Percentiles rank a stretch among this genome's conserved stretches.
Conservation (phyloP, 2,329 filamentous ascomycete species). For the Ampelomyces quisqualis region DNA sequence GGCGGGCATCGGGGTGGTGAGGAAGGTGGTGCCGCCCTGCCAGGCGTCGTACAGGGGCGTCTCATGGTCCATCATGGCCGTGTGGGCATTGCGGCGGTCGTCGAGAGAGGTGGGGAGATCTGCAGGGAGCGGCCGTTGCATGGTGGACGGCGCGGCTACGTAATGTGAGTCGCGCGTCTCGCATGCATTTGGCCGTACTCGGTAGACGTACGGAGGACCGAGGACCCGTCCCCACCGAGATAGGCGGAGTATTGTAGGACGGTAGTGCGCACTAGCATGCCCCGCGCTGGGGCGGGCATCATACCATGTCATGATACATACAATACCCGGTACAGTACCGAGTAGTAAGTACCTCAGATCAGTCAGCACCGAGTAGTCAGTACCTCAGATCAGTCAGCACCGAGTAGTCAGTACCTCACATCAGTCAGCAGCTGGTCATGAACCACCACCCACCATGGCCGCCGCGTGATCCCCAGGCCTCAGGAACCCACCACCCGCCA, state of each 20-base stretch:
- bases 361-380: too few relatives aligned
- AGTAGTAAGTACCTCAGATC: too few relatives aligned
- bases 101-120: constrained; percentile 91
- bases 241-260: too few relatives aligned
- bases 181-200: constrained; percentile 2
- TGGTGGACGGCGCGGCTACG: constrained; percentile 14
- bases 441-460: too few relatives aligned
- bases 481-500: too few relatives aligned
- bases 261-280: too few relatives aligned
- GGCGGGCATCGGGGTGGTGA: constrained; percentile 80
- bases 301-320: not conserved
- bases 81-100: constrained; percentile 71
- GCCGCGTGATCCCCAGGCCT: too few relatives aligned
- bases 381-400: too few relatives aligned
- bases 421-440: too few relatives aligned
- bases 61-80: constrained; percentile 72
- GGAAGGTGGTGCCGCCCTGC: constrained; percentile 72
- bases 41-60: constrained; percentile 99
- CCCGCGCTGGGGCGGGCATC: not conserved
- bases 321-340: too few relatives aligned
- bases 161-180: constrained; percentile 2
- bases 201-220: not conserved
- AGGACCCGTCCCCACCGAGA: not conserved
- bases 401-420: too few relatives aligned
- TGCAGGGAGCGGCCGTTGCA: constrained; percentile 62